Evolutionary conservation across 306 rosid species (phyloP).

Genomic region (Rosa rugosa): DNA sequence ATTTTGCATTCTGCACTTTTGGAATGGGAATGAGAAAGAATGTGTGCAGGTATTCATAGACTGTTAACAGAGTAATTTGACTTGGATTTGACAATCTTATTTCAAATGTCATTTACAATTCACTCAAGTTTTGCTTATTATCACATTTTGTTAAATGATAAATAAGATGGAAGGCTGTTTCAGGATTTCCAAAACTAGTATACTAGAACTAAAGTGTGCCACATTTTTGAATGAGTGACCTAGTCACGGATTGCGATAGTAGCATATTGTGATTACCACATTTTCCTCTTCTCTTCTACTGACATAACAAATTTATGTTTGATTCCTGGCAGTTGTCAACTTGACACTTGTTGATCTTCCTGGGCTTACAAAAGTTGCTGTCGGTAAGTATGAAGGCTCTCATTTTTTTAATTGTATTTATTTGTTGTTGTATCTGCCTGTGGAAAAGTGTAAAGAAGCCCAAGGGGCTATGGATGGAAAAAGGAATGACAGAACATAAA

Average conservation of each 20-base stretch:
- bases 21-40: not conserved
- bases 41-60: not conserved
- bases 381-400: conserved; percentile 57
- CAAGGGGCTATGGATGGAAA: not conserved
- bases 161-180: not conserved
- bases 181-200: not conserved
- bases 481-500: not conserved
- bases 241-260: not conserved
- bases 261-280: not conserved
- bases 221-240: not conserved
- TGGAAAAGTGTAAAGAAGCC: not conserved
- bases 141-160: not conserved
- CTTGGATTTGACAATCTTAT: not conserved
- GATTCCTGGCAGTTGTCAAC: conserved; percentile 81
- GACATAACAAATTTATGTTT: not conserved
- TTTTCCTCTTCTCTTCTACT: conserved; percentile 7
- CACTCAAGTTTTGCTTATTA: not conserved
- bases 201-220: not conserved
- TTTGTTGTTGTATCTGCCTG: not conserved
- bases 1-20: not conserved
- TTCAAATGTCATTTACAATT: not conserved
- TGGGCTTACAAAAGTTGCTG: conserved; percentile 94
- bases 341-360: conserved; percentile 96
- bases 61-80: not conserved
- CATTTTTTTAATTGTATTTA: not conserved